phyloP scores from a whole-genome alignment of 2,329 filamentous ascomycete species.

The Ceratocystis ficicola region DNA sequence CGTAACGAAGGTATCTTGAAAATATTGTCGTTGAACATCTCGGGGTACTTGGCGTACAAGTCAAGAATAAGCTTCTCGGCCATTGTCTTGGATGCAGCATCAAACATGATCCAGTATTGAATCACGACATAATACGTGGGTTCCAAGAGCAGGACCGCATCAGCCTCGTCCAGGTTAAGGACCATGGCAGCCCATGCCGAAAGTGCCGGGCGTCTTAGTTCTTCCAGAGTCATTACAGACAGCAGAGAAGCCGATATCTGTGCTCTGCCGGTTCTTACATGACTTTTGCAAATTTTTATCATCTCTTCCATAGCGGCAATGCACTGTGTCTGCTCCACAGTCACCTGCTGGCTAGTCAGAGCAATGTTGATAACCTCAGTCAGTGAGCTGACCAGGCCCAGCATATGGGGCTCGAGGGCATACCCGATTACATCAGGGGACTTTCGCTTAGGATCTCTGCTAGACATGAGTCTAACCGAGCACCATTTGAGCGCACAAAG shows the following conservation, averaged over 20 bases:
- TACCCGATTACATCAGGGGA: constrained; percentile 49
- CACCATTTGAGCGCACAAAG: constrained; percentile 36
- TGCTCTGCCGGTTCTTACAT: constrained; percentile 68
- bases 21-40: constrained; percentile 53
- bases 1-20: constrained; percentile 66
- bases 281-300: constrained; percentile 60
- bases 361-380: constrained; percentile 66
- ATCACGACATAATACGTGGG: constrained; percentile 82
- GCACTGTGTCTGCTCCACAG: constrained; percentile 61
- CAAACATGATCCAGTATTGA: constrained; percentile 63
- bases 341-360: constrained; percentile 39
- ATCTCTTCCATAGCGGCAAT: constrained; percentile 80
- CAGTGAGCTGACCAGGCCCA: constrained; percentile 76
- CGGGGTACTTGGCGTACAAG: constrained; percentile 51
- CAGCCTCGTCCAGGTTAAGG: constrained; percentile 59
- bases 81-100: constrained; percentile 44
- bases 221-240: constrained; percentile 62
- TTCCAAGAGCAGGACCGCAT: constrained; percentile 68
- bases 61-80: constrained; percentile 52
- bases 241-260: constrained; percentile 93
- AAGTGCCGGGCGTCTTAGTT: constrained; percentile 68
- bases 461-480: constrained; percentile 33
- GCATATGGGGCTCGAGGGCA: constrained; percentile 71
- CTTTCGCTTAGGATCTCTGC: constrained; percentile 36
- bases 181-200: constrained; percentile 75